Evolutionary conservation across 495 filamentous ascomycete species (phyloP).

Genomic region (Penicillium canescens): DNA sequence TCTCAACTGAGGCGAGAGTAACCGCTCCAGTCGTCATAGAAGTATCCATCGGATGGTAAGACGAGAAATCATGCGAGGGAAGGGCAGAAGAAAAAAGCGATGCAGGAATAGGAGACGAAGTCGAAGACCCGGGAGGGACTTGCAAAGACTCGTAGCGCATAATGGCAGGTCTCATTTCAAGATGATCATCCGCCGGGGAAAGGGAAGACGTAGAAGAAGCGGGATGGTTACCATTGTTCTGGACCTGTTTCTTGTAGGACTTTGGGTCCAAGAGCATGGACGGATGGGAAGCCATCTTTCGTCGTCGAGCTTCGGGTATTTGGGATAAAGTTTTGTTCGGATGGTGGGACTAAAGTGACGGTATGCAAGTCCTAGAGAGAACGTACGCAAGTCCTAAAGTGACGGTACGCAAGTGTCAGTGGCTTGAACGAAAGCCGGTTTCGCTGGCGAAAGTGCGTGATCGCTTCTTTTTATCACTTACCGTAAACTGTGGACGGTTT

Average conservation of each 20-base stretch:
- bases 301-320: neutral
- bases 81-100: neutral
- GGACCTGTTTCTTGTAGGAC: conserved; percentile 33
- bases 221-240: conserved; percentile 35
- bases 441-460: too few species aligned
- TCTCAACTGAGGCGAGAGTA: neutral
- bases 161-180: neutral
- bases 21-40: neutral
- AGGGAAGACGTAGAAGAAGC: neutral
- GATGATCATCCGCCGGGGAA: neutral
- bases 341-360: conserved; percentile 1
- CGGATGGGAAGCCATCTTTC: conserved; percentile 42
- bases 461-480: too few species aligned
- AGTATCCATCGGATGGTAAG: neutral
- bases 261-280: conserved; percentile 47
- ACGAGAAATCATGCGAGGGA: neutral
- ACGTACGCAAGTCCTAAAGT: too few species aligned
- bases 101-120: neutral
- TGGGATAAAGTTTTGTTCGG: neutral
- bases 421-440: too few species aligned
- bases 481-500: too few species aligned
- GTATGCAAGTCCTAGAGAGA: neutral
- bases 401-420: too few species aligned
- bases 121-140: neutral
- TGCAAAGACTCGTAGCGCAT: neutral